A percentile compares a stretch with the other conserved stretches of the same genome.
Conservation (phyloP, 2,329 filamentous ascomycete species). For the Tolypocladium album region DNA sequence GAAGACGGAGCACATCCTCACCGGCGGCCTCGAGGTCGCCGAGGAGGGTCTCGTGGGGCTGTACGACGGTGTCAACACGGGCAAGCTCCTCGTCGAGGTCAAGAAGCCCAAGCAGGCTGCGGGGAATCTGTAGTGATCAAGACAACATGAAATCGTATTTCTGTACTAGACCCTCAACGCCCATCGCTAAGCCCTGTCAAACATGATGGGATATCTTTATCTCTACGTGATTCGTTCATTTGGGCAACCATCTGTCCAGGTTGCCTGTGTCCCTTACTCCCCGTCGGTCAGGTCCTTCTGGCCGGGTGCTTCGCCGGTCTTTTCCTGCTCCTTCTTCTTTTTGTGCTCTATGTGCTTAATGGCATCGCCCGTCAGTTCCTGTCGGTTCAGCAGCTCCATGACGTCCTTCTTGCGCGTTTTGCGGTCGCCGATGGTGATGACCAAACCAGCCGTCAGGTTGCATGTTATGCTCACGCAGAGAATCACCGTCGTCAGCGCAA, state of each 20-base stretch:
- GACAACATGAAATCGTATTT: background rate
- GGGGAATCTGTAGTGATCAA: conserved; percentile 9
- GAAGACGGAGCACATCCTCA: conserved; percentile 59
- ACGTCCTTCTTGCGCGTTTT: conserved; percentile 80
- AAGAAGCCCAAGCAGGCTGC: conserved; percentile 21
- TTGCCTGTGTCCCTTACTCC: background rate
- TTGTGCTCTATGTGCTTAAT: conserved; percentile 32
- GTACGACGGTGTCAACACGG: conserved; percentile 60
- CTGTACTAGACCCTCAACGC: background rate
- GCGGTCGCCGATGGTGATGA: conserved; percentile 68
- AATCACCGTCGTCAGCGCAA: conserved; percentile 69
- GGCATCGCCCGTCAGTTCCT: conserved; percentile 57
- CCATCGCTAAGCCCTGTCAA: background rate
- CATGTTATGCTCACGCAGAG: conserved; percentile 68
- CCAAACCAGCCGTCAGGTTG: conserved; percentile 65
- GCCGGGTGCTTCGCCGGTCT: background rate
- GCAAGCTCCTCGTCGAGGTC: conserved; percentile 50
- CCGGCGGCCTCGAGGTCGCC: conserved; percentile 55
- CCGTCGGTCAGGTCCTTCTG: background rate
- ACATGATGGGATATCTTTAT: background rate
- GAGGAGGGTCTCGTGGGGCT: conserved; percentile 53
- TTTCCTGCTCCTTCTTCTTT: conserved; percentile 2
- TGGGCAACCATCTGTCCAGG: background rate
- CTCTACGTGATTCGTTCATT: background rate
- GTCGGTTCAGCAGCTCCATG: conserved; percentile 62